These are phyloP conservation scores for Apophysomyces variabilis DNA, from an alignment of 371 early-diverging fungal species.

Conservation along the genomic window DNA sequence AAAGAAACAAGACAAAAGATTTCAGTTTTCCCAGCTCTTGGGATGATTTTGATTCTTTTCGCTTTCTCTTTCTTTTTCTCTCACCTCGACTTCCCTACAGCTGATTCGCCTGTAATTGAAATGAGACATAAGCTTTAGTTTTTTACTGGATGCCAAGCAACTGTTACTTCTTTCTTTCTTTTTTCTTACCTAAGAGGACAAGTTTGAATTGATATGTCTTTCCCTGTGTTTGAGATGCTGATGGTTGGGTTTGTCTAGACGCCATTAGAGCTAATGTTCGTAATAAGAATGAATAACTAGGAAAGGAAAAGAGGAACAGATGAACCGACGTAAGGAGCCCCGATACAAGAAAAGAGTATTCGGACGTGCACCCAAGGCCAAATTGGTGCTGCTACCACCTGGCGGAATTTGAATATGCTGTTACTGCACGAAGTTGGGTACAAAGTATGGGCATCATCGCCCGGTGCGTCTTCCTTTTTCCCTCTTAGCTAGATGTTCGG, in stretches of 20 bases:
- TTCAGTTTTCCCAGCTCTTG: too few relatives aligned
- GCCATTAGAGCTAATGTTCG: constrained; percentile 25
- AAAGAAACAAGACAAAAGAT: not conserved
- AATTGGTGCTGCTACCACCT: too few relatives aligned
- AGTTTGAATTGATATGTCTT: constrained; percentile 80
- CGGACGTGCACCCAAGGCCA: too few relatives aligned
- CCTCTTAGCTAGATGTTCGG: too few relatives aligned
- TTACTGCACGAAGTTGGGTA: too few relatives aligned
- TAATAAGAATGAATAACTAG: not conserved
- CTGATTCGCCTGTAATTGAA: constrained; percentile 76
- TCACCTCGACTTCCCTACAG: constrained; percentile 89
- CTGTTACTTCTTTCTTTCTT: not conserved
- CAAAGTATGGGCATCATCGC: too few relatives aligned
- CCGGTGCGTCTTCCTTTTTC: too few relatives aligned
- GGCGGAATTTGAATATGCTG: too few relatives aligned
- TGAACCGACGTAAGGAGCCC: constrained; percentile 9
- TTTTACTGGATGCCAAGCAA: not conserved
- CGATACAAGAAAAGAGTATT: too few relatives aligned
- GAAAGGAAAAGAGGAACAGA: constrained; percentile 1
- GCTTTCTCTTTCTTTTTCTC: not conserved
- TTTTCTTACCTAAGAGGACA: constrained; percentile 73
- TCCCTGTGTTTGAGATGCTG: constrained; percentile 35
- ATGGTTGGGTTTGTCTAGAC: constrained; percentile 37
- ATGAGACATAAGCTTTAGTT: not conserved
- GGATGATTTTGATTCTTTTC: too few relatives aligned